Percentiles rank a stretch among this genome's conserved stretches.
phyloP scores from a whole-genome alignment of 169 alveolate species.

The Babesia bovis region DNA sequence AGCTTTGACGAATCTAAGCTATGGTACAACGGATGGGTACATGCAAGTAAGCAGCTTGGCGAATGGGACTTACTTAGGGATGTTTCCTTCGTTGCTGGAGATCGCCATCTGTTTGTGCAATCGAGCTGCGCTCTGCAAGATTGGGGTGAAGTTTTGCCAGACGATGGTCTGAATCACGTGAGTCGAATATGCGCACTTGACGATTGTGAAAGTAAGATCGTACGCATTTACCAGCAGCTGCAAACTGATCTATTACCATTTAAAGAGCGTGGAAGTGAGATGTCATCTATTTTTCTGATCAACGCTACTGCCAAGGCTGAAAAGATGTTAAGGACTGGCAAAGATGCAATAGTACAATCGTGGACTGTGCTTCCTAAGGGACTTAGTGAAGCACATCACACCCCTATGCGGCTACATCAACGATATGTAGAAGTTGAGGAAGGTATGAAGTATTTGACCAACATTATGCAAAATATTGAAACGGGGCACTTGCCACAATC shows the following conservation, averaged over 20 bases:
- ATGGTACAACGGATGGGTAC: constrained; percentile 77
- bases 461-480: constrained; percentile 1
- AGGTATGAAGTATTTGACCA: constrained; percentile 48
- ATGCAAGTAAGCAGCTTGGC: constrained; percentile 70
- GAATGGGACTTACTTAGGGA: constrained; percentile 76
- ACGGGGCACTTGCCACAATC: constrained; percentile 13
- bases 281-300: constrained; percentile 10
- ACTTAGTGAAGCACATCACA: constrained; percentile 33
- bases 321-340: constrained; percentile 5
- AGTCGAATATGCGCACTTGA: constrained; percentile 52
- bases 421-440: constrained; percentile 42
- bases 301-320: constrained; percentile 9
- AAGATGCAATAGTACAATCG: background rate
- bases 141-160: constrained; percentile 59
- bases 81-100: constrained; percentile 70
- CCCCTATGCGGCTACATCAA: constrained; percentile 45
- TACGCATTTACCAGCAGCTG: constrained; percentile 19
- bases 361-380: constrained; percentile 44
- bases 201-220: constrained; percentile 19
- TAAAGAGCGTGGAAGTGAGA: constrained; percentile 3
- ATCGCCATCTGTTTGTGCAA: constrained; percentile 60
- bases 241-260: constrained; percentile 30
- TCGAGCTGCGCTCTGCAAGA: constrained; percentile 69
- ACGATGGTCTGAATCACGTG: constrained; percentile 41
- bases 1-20: constrained; percentile 69